Evolutionary conservation across 306 rosid species (phyloP).

Genomic region (Cucurbita argyrosperma): DNA sequence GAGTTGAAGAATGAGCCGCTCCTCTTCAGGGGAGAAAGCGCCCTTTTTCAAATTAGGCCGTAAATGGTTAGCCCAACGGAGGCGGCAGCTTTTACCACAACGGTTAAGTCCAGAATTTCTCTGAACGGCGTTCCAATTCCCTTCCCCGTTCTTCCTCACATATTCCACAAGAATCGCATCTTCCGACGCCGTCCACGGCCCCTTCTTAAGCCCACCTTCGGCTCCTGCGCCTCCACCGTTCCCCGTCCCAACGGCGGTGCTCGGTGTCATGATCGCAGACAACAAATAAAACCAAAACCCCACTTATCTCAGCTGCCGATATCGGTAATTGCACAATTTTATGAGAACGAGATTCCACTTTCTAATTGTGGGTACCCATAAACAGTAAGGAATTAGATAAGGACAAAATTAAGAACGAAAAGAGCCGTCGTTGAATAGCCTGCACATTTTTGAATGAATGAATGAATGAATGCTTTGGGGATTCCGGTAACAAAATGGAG

Average conservation of each 20-base stretch:
- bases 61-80: constrained; percentile 88
- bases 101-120: constrained; percentile 55
- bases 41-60: constrained; percentile 80
- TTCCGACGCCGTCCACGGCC: constrained; percentile 81
- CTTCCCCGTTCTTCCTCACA: constrained; percentile 75
- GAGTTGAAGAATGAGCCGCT: constrained; percentile 58
- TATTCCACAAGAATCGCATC: constrained; percentile 60
- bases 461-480: too few relatives aligned
- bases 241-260: background rate
- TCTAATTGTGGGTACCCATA: background rate
- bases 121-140: constrained; percentile 80
- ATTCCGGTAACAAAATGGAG: background rate
- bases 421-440: too few relatives aligned
- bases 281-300: too few relatives aligned
- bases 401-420: too few relatives aligned
- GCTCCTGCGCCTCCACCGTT: constrained; percentile 9
- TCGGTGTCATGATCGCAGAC: background rate
- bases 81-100: constrained; percentile 90
- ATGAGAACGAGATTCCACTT: background rate
- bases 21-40: constrained; percentile 56
- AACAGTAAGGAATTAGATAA: too few relatives aligned
- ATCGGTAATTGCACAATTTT: background rate
- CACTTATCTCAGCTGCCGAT: background rate
- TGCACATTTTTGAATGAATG: too few relatives aligned
- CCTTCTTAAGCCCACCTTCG: constrained; percentile 43